Conservation (phyloP, 495 filamentous ascomycete species). For the Aspergillus cavernicola region DNA sequence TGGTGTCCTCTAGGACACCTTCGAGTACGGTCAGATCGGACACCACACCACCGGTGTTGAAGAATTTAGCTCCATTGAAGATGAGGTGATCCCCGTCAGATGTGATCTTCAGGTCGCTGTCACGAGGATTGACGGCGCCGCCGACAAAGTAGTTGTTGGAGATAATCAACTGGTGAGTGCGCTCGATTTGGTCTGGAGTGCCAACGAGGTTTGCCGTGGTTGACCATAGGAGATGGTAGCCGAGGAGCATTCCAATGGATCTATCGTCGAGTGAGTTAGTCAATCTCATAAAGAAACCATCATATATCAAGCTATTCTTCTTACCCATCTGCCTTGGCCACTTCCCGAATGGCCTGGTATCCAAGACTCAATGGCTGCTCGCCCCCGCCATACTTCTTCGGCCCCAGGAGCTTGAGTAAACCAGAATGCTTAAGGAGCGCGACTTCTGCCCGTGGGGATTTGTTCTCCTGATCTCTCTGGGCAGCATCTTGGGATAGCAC, state of each 20-base stretch:
- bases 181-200: conserved; percentile 51
- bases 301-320: background rate
- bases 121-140: conserved; percentile 59
- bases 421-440: conserved; percentile 54
- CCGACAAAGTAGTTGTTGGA: conserved; percentile 59
- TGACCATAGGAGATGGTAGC: conserved; percentile 51
- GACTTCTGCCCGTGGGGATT: conserved; percentile 53
- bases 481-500: conserved; percentile 51
- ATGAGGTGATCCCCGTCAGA: conserved; percentile 47
- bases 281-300: too few species aligned
- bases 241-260: conserved; percentile 56
- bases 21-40: conserved; percentile 62
- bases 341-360: conserved; percentile 55
- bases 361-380: conserved; percentile 53
- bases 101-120: conserved; percentile 53
- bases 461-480: conserved; percentile 51
- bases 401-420: conserved; percentile 52
- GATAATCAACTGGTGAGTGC: conserved; percentile 48
- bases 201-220: conserved; percentile 21
- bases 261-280: too few species aligned
- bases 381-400: conserved; percentile 53
- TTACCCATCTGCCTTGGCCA: conserved; percentile 55
- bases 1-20: conserved; percentile 41
- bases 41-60: conserved; percentile 60
- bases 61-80: conserved; percentile 57